Base-by-base conservation (phyloP, 345 rosid species). In the Euphorbia lathyris region DNA sequence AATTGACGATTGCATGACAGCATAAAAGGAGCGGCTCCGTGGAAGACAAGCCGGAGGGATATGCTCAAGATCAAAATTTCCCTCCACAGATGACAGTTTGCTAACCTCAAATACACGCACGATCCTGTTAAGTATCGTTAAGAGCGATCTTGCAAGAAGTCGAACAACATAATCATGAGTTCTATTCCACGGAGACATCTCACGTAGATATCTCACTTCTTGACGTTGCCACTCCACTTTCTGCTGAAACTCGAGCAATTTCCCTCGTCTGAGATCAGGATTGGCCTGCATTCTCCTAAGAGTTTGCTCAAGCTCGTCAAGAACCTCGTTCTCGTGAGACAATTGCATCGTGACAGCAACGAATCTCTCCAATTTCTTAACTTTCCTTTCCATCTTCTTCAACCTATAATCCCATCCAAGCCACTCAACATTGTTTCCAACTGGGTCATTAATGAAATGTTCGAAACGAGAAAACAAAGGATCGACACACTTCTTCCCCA, bases 341-440 rank as follows among this genome's bases (percentile, higher is more conserved):
- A 85, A 76, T 68, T 86, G 88, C 75, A 78, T 74, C 26, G 79
- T 83, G 27, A 69, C 71, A 3, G 77, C 83, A 59, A 77, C 73
- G 74, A 83, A 85, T 64, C 82, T 77, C 81, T 83, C 87, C 90
- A 86, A 83, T 65, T 89, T 85, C 80, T 85, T 89, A 60, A 86
- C 85, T 77, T 79, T 85, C 81, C 76, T 84, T 62, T 86, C 91
- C 94, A 89, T 89, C 85, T 86, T 86, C 78, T 82, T 83, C 74
- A 70, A 67, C 63, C 77, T 75, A 71, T 82, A 89, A 30, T 77
- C 78, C 88, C 87, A 86, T 13, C 88, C 85, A 52, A 51, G 42
- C 94, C 94, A 89, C 22, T 86, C 84, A 51, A 77, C 40, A 58
- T 63, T 53, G n/a, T 77, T 73, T 74, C 68, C 63, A 45, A 81